These are phyloP conservation scores for Zasmidium cellare DNA, from an alignment of 2,329 filamentous ascomycete species.

Conservation along the genomic window DNA sequence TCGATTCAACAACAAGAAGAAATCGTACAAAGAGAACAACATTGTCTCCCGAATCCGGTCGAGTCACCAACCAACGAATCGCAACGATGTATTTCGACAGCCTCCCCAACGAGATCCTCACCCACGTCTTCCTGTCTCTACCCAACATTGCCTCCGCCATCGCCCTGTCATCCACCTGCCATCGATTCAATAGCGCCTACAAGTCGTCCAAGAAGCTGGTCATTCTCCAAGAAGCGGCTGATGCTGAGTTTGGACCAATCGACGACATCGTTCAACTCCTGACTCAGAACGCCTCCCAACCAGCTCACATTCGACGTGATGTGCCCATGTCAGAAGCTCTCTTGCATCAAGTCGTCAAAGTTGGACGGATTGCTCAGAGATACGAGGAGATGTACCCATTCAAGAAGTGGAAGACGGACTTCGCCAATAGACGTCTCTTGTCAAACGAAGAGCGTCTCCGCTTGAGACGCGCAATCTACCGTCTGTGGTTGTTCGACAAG, in stretches of 20 bases:
- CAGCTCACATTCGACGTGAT: slow-evolving; percentile 54
- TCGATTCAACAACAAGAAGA: background rate
- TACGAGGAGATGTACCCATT: slow-evolving; percentile 64
- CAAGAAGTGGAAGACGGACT: slow-evolving; percentile 63
- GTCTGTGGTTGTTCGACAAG: slow-evolving; percentile 60
- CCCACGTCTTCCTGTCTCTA: slow-evolving; percentile 57
- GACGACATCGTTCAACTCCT: slow-evolving; percentile 60
- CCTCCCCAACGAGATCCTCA: slow-evolving; percentile 59
- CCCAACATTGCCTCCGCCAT: slow-evolving; percentile 54
- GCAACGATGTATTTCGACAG: slow-evolving; percentile 55
- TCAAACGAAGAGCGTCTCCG: slow-evolving; percentile 50
- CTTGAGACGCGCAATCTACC: slow-evolving; percentile 59
- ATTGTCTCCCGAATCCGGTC: background rate
- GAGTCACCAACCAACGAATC: slow-evolving; percentile 9
- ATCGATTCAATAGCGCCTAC: slow-evolving; percentile 55
- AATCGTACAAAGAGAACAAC: background rate
- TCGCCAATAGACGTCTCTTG: slow-evolving; percentile 55
- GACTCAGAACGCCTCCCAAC: slow-evolving; percentile 61
- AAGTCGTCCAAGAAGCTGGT: slow-evolving; percentile 54
- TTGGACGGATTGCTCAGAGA: slow-evolving; percentile 56
- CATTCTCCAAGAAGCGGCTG: slow-evolving; percentile 55
- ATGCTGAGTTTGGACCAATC: slow-evolving; percentile 59
- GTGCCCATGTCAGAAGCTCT: slow-evolving; percentile 57
- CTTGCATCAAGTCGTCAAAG: slow-evolving; percentile 55
- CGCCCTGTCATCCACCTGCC: slow-evolving; percentile 56